Percentiles rank a stretch among this genome's conserved stretches.
These are phyloP conservation scores for Fusarium sacchari DNA, from an alignment of 2,329 filamentous ascomycete species.

Conservation along the genomic window DNA sequence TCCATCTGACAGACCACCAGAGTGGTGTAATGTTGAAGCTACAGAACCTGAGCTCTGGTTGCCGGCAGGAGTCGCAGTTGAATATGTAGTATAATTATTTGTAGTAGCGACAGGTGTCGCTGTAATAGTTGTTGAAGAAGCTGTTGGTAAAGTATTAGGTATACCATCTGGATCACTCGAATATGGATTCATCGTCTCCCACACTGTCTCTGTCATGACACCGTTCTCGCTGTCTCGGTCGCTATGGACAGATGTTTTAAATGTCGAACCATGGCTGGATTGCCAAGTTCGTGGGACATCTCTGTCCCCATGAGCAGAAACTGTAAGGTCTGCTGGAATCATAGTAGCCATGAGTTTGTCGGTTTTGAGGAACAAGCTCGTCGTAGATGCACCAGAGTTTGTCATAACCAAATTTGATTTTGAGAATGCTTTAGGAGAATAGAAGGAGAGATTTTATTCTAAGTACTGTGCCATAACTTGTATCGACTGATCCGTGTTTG, in stretches of 20 bases:
- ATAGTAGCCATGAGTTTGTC: constrained; percentile 28
- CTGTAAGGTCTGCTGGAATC: constrained; percentile 8
- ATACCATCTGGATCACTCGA: background rate
- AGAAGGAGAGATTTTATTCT: constrained; percentile 19
- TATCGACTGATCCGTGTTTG: constrained; percentile 32
- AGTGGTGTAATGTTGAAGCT: background rate
- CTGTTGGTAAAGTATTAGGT: constrained; percentile 5
- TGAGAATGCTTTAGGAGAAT: background rate
- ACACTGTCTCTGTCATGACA: constrained; percentile 18
- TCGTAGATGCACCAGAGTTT: constrained; percentile 1
- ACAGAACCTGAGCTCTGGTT: background rate
- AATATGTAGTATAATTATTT: background rate
- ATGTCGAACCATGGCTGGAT: constrained; percentile 1
- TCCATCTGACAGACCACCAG: constrained; percentile 14
- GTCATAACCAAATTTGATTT: constrained; percentile 13
- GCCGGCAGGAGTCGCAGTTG: background rate
- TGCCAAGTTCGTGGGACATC: constrained; percentile 15
- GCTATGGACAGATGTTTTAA: constrained; percentile 12
- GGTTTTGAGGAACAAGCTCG: constrained; percentile 10
- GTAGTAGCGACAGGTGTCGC: background rate
- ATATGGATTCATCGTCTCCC: constrained; percentile 27
- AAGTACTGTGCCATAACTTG: constrained; percentile 6
- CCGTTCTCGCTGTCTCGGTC: background rate
- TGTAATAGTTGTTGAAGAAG: background rate
- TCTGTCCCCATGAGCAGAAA: constrained; percentile 3